Evolutionary conservation across 139 green algal species (phyloP).

Genomic region (Chlorella sorokiniana): DNA sequence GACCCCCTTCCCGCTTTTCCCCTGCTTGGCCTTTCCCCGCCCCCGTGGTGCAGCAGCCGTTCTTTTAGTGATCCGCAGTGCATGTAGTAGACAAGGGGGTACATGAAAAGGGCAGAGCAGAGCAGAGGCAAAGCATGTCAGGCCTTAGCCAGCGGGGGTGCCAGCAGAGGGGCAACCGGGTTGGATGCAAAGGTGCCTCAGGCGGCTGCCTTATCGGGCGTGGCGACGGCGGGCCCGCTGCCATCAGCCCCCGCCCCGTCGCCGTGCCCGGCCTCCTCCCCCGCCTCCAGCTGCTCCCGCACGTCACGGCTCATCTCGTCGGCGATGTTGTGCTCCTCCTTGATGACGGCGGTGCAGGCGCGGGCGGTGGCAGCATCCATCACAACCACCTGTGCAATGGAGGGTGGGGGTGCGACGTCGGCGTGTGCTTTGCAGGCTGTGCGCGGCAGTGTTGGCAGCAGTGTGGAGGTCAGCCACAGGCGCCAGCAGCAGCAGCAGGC

Average conservation of each 20-base stretch:
- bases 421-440: too few species aligned
- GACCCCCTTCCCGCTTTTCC: too few species aligned
- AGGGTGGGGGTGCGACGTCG: too few species aligned
- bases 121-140: background rate
- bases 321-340: conserved; percentile 66
- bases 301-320: conserved; percentile 52
- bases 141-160: background rate
- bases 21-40: too few species aligned
- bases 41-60: too few species aligned
- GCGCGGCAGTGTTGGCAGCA: too few species aligned
- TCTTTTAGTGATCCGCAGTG: too few species aligned
- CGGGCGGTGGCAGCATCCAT: conserved; percentile 58
- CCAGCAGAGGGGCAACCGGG: background rate
- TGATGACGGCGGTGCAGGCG: conserved; percentile 55
- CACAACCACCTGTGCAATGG: conserved; percentile 57
- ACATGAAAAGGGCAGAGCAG: background rate
- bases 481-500: too few species aligned
- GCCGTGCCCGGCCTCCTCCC: too few species aligned
- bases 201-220: background rate
- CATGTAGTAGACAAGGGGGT: background rate
- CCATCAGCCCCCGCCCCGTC: too few species aligned
- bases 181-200: background rate
- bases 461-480: too few species aligned
- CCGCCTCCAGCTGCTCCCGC: background rate
- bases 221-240: background rate